These are phyloP conservation scores for Phytophthora megakarya DNA, from an alignment of 352 stramenopile genomes.

Conservation along the genomic window DNA sequence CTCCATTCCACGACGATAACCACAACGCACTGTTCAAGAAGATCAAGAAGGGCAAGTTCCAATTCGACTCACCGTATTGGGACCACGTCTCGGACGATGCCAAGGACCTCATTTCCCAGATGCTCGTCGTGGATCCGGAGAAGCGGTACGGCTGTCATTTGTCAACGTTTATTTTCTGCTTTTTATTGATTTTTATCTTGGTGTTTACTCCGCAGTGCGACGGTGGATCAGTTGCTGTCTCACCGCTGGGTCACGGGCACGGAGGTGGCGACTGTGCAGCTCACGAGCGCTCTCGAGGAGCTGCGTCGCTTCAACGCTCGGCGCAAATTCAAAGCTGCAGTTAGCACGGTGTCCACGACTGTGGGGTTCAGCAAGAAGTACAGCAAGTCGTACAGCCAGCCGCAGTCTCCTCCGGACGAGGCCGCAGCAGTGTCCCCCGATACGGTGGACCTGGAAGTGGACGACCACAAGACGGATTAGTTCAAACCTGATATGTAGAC, in stretches of 20 bases:
- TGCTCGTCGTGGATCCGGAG: constrained; percentile 91
- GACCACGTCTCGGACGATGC: constrained; percentile 92
- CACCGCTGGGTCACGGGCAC: constrained; percentile 91
- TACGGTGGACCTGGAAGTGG: constrained; percentile 34
- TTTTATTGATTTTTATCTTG: constrained; percentile 2
- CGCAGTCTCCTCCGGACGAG: constrained; percentile 35
- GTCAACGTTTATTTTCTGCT: neutral
- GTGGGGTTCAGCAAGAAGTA: constrained; percentile 78
- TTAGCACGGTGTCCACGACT: constrained; percentile 85
- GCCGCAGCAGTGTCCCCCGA: constrained; percentile 26
- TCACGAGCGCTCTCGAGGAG: constrained; percentile 92
- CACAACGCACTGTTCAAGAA: constrained; percentile 94
- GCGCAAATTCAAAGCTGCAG: constrained; percentile 94
- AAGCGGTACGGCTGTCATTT: constrained; percentile 61
- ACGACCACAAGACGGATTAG: constrained; percentile 33
- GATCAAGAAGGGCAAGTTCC: constrained; percentile 94
- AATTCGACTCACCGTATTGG: constrained; percentile 97
- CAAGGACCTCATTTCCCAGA: constrained; percentile 94
- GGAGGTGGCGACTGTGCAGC: constrained; percentile 85
- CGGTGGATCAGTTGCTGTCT: constrained; percentile 83
- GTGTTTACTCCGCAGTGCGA: constrained; percentile 50
- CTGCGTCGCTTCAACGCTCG: constrained; percentile 94
- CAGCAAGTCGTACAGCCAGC: constrained; percentile 61
- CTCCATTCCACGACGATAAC: constrained; percentile 93
- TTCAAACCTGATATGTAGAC: constrained; percentile 11